Conservation (phyloP, 2,329 filamentous ascomycete species). For the Cladosporium sphaerospermum region DNA sequence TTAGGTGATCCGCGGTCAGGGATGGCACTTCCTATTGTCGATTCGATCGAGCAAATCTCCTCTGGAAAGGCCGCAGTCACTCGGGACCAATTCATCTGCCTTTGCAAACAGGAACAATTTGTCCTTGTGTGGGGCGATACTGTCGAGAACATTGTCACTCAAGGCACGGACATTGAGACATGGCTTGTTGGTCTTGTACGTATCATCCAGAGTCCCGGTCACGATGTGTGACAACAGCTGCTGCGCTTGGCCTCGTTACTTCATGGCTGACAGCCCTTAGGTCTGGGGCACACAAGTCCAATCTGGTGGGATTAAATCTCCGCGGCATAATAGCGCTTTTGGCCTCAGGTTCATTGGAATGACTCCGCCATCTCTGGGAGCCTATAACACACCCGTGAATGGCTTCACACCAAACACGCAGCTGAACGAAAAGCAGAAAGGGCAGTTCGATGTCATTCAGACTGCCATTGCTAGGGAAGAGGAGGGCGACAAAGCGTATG, state of each 20-base stretch:
- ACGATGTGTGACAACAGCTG: background rate
- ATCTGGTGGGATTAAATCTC: background rate
- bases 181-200: constrained; percentile 12
- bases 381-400: constrained; percentile 5
- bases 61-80: constrained; percentile 7
- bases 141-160: constrained; percentile 8
- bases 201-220: background rate
- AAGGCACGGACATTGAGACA: constrained; percentile 11
- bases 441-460: constrained; percentile 9
- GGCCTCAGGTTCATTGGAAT: background rate
- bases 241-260: background rate
- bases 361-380: background rate
- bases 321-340: constrained; percentile 6
- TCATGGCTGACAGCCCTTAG: background rate
- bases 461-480: constrained; percentile 12
- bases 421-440: constrained; percentile 10
- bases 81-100: constrained; percentile 9
- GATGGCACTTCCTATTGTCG: constrained; percentile 6
- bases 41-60: constrained; percentile 7
- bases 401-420: background rate
- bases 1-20: constrained; percentile 5
- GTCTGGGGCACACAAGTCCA: constrained; percentile 10
- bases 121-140: constrained; percentile 12
- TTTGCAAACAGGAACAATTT: constrained; percentile 10
- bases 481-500: constrained; percentile 11